Evolutionary conservation across 148 eudicot genomes (phyloP), one percentile per base, ranked within the genome.

Genomic region (Linanthus parryae): DNA sequence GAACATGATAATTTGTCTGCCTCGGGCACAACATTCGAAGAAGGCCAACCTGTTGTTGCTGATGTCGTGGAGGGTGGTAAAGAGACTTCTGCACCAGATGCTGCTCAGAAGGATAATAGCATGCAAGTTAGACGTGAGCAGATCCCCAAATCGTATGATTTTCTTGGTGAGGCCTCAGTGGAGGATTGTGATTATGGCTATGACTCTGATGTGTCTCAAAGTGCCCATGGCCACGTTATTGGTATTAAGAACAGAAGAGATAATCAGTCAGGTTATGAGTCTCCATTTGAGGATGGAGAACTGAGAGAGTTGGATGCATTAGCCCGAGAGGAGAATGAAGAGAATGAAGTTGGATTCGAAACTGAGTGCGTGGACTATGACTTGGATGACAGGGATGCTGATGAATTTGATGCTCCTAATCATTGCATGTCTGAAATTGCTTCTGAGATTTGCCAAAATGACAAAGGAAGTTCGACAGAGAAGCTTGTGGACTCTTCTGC

Each of bases 241-340:
- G 60, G n/a, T 45, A 48, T 37, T 43, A 69, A 41, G 25, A 43
- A 64, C 38, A 52, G 29, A 48, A 47, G 61, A 24, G 50, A 48
- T 39, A 39, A 52, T 23, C 69, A 71, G 55, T 61, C 51, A 29
- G 82, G 74, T 55, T 78, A 76, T 68, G 94, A 84, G 58, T 81
- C 85, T 73, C 77, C 86, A 15, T 76, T 76, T 33, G 95, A 81
- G 66, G 95, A 85, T 72, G 88, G 85, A 22, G 95, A 85, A 44
- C 48, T 85, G 28, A 69, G 85, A 66, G 85, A 77, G 62, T 56
- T 72, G 13, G 36, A 49, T 42, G 42, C 33, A 17, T 57, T 53
- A 44, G 51, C 62, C 28, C 81, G 70, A 71, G 82, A 71, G 54
- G 81, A 49, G 24, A 49, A 49, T 49, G 76, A 72, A 23, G n/a